Evolutionary conservation across 1,284 basidiomycete genomes (phyloP).

Genomic region (Fomitopsis palustris): DNA sequence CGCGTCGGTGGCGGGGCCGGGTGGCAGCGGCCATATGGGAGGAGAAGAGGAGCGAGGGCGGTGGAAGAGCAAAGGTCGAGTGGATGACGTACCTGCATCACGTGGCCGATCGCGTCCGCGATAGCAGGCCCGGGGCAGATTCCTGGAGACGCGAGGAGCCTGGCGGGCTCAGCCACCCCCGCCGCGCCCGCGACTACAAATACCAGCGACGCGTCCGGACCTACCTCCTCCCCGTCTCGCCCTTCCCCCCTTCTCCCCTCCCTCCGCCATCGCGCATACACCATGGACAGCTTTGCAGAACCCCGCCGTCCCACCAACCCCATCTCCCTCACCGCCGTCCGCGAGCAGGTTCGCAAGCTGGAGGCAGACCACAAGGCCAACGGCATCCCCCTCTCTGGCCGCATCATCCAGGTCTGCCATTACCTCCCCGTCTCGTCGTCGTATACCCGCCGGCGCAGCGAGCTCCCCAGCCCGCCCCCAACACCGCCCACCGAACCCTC

Average conservation of each 20-base stretch:
- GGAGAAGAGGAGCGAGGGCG: neutral
- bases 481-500: conserved; percentile 53
- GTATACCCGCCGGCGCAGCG: conserved; percentile 41
- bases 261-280: neutral
- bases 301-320: conserved; percentile 35
- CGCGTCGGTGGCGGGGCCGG: neutral
- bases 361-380: conserved; percentile 68
- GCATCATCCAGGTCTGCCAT: conserved; percentile 86
- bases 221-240: neutral
- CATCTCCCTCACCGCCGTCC: conserved; percentile 51
- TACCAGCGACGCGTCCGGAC: neutral
- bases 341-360: conserved; percentile 55
- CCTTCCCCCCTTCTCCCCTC: neutral
- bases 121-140: neutral
- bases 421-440: conserved; percentile 71
- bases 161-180: too few species aligned
- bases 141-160: neutral
- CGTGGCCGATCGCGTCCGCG: neutral
- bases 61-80: neutral
- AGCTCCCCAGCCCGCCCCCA: conserved; percentile 63
- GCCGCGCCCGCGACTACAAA: neutral
- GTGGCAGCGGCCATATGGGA: neutral
- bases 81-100: neutral
- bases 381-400: conserved; percentile 72
- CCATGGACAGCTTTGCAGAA: conserved; percentile 48